Percentiles rank a stretch among this genome's conserved stretches.
Conservation (phyloP, 306 rosid genomes). For the Notholithocarpus densiflorus region DNA sequence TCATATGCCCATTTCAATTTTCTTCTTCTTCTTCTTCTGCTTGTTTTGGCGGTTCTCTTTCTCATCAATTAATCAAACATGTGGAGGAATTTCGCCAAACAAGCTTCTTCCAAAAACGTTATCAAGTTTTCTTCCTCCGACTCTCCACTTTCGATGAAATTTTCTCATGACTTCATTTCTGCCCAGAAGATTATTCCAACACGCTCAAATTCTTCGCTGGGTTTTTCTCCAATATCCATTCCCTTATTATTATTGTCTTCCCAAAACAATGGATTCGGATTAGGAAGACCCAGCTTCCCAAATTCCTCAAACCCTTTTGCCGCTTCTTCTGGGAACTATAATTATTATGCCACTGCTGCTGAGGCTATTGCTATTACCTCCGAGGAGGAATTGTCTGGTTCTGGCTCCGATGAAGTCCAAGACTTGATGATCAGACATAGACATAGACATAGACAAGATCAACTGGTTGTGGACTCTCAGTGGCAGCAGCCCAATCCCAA, state of each 20-base stretch:
- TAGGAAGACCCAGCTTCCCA: constrained; percentile 32
- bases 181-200: constrained; percentile 21
- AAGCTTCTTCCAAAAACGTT: constrained; percentile 39
- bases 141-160: constrained; percentile 3
- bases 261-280: constrained; percentile 20
- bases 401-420: constrained; percentile 52
- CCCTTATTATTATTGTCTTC: neutral
- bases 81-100: constrained; percentile 55
- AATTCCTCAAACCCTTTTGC: constrained; percentile 19
- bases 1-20: no score
- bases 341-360: constrained; percentile 37
- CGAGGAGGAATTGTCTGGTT: constrained; percentile 57
- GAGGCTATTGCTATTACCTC: constrained; percentile 66
- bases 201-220: constrained; percentile 7
- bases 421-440: constrained; percentile 39
- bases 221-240: constrained; percentile 19
- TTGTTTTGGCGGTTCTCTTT: constrained; percentile 12
- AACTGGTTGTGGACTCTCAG: constrained; percentile 21
- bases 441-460: constrained; percentile 34
- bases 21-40: neutral
- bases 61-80: neutral
- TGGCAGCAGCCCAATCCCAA: neutral
- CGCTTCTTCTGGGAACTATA: constrained; percentile 15
- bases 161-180: constrained; percentile 17
- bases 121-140: constrained; percentile 15